Evolutionary conservation across 352 stramenopile genomes (phyloP), one percentile per base, ranked within the genome.

Genomic region (Phytophthora brassicae): DNA sequence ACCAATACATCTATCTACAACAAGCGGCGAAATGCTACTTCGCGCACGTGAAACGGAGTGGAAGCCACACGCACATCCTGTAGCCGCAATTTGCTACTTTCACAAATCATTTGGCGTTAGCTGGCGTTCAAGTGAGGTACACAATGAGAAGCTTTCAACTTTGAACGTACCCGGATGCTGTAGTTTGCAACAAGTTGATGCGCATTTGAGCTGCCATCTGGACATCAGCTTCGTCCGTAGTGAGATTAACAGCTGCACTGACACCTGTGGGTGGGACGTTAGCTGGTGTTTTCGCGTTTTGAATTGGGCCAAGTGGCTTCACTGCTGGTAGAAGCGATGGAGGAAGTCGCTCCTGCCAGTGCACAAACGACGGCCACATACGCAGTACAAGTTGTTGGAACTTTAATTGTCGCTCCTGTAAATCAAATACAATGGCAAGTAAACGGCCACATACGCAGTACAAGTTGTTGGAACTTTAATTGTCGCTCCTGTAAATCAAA

Each of bases 301-400:
- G 57, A 39, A 29, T 4, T 12, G 44, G 22, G 9, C 35, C 51
- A 11, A 50, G 31, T n/a, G 61, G n/a, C 35, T 60, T 60, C 11
- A 51, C 31, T 8, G 31, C 46, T 38, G 70, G 39, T 8, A 88
- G 20, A 13, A 85, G 26, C 6, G 77, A 73, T 6, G 64, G 48
- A 9, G 81, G 78, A 0, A 90, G 56, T 17, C 44, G 33, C 3
- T 82, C 77, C 17, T 72, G 66, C 57, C 79, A 81, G 1, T 84
- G 65, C 31, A 89, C 64, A 44, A 89, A 89, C 8, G 79, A 81
- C 3, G 84, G 80, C 84, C 84, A 93, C 80, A 93, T 89, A 11
- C 84, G 80, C 22, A 93, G 56, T 41, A 90, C 80, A 19, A 93
- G 69, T 39, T 89, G 76, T 22, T 85, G 72, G 38, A 91, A 90